Base-by-base conservation (phyloP, 441 rosid genomes). In the Theobroma grandiflorum region DNA sequence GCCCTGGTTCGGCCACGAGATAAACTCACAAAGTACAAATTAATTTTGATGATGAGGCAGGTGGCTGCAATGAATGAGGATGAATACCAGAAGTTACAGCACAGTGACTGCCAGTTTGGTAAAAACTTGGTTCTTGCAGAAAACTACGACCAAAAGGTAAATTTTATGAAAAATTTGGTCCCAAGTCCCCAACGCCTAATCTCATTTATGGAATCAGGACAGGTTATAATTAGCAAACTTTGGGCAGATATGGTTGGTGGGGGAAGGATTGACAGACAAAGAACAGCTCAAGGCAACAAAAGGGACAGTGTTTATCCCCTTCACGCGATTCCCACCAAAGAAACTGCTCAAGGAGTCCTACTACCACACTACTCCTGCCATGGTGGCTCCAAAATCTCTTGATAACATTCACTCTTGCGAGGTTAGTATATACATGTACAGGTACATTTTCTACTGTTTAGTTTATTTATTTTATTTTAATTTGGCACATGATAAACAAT, bases 321-420 rank as follows among this genome's bases (percentile, higher is more conserved):
- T 78, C 58, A 79, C 91, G 14, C 91, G 87, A 10, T 87, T 89
- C 77, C 91, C 90, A 55, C 91, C 89, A 6, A 85, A 68, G 31
- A 53, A 78, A 77, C 2, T 77, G 37, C 80, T 88, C 20, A 80
- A 82, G 8, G 88, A 88, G 68, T 86, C 92, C 83, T 52, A 82
- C 75, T 87, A 90, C 82, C 86, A 88, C 67, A 72, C 61, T 16
- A 89, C 91, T 42, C 96, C 91, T 6, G 89, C 90, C 31, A 83
- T 88, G 93, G 73, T 33, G 3, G 74, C 78, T 64, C 93, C 95
- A 0, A 20, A 78, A 8, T 74, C 91, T 11, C 75, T 86, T 31
- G 80, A 79, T 66, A 90, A 87, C 65, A 53, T 88, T 31, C 89
- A 89, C 65, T 84, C 91, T 65, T 92, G 94, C 74, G 94, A 88